Evolutionary conservation across 75 land plant genomes (phyloP).

Genomic region (Cupressus sempervirens): DNA sequence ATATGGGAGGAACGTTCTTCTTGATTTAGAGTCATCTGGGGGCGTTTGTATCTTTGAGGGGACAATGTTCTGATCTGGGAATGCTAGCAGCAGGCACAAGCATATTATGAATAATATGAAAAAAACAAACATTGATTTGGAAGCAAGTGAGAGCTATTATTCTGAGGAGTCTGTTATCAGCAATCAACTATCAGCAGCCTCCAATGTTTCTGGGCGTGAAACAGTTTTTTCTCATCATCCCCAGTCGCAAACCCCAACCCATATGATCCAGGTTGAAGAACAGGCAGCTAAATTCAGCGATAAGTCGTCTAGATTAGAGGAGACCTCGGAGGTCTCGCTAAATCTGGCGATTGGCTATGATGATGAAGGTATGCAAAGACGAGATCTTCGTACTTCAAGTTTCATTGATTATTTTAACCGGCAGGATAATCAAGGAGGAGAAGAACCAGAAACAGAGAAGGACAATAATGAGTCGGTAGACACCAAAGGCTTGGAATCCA

Average conservation of each 20-base stretch:
- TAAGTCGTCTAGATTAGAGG: slow-evolving; percentile 6
- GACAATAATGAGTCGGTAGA: slow-evolving; percentile 5
- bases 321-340: slow-evolving; percentile 10
- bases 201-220: slow-evolving; percentile 3
- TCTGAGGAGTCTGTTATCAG: slow-evolving; percentile 15
- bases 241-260: not conserved
- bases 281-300: slow-evolving; percentile 5
- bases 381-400: not conserved
- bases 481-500: slow-evolving; percentile 7
- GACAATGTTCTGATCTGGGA: not conserved
- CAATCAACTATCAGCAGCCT: slow-evolving; percentile 9
- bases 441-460: not conserved
- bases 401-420: slow-evolving; percentile 10
- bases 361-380: not conserved
- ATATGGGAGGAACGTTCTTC: slow-evolving; percentile 7
- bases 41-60: not conserved
- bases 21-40: not conserved
- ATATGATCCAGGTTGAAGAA: slow-evolving; percentile 7
- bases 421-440: not conserved
- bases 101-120: slow-evolving; percentile 13
- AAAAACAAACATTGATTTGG: slow-evolving; percentile 14
- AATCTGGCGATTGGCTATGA: slow-evolving; percentile 13
- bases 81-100: not conserved
- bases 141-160: slow-evolving; percentile 11
- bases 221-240: not conserved